Base-by-base conservation (phyloP, 768 basidiomycete species). In the Suillus luteus region DNA sequence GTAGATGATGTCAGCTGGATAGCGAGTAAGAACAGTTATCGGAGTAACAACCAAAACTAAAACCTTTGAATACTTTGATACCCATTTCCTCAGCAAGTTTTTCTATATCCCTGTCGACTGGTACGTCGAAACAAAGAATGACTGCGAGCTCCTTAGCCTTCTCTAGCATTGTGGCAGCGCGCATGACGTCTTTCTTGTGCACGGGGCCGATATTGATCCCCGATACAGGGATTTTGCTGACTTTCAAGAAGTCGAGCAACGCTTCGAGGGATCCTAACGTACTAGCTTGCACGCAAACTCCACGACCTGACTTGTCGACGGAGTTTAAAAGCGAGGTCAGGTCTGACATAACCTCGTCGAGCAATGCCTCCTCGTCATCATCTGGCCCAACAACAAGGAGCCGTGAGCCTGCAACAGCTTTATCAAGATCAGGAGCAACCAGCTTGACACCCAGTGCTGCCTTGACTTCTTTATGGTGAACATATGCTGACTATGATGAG, bases 141-240 rank as follows among this genome's bases (percentile, higher is more conserved):
- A 93, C 92, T 6, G 96, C 95, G 38, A 96, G 85, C 72, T 99
- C 96, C 73, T 93, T 95, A 12, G 95, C 95, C 74, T 89, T 93
- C 79, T 99, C 96, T 72, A 99, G 78, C 96, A 98, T 98, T 5
- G 90, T 91, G 41, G 91, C 90, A 48, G 91, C 81, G 59, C 94
- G 90, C 88, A 95, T 96, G 65, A 99, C 83, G 71, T 98, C 95
- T 75, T 88, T 93, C 81, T 95, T 96, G 81, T 95, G 91, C 17
- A 99, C 92, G 9, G 96, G 96, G 12, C 97, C 97, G 65, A 99
- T 97, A 76, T 96, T 96, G 78, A 99, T 96, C 19, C 93, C 93
- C 11, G 93, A 93, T 2, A 99, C 96, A 1, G 97, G 96, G 67
- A 99, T 99, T 80, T 99, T 96, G 85, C 92, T 95, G 61, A 80